Evolutionary conservation across 2,329 filamentous ascomycete species (phyloP), one percentile per base, ranked within the genome.

Genomic region (Graphilbum fragrans): DNA sequence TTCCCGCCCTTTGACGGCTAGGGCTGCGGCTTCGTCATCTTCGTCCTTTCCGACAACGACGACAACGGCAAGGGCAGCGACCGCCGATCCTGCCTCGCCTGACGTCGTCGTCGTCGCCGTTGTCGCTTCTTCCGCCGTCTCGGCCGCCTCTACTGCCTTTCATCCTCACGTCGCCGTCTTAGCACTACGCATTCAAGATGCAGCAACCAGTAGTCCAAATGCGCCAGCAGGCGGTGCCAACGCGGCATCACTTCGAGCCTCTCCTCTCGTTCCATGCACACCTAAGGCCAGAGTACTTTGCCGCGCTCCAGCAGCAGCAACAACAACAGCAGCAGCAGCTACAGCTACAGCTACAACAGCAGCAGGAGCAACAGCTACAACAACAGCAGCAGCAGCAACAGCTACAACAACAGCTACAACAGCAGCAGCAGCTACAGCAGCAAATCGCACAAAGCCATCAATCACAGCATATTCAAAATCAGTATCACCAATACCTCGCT

Each of bases 151-250:
- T 46, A 47, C 47, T 44, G 44, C 40, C 45, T 37, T 37, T 27
- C 37, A 29, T 46, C 33, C 20, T 22, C 17, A 20, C 32, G 32
- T 18, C 41, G 37, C 42, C 17, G 36, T 36, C 29, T 12, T 18
- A 19, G 16, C 14, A 31, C 12, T 2, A 25, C 35, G n/a, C n/a
- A n/a, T 27, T 20, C 35, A 22, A 12, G 23, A 47, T 44, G 44
- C 35, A 46, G 68, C 61, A 71, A 46, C 67, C 70, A 49, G 59
- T 67, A 47, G 56, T 71, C 45, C 70, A 73, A 54, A 65, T 63
- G 62, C 65, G 68, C 63, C 67, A 49, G 35, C 49, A 57, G 50
- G 61, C 62, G 64, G 66, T 69, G 65, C 67, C 63, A 44, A 58
- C 60, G 36, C 58, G 60, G 45, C 56, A 59, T 42, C 61, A 60